Percentiles rank a stretch among this genome's conserved stretches.
Conservation (phyloP, 2,329 filamentous ascomycete species). For the Aspergillus glaucus region DNA sequence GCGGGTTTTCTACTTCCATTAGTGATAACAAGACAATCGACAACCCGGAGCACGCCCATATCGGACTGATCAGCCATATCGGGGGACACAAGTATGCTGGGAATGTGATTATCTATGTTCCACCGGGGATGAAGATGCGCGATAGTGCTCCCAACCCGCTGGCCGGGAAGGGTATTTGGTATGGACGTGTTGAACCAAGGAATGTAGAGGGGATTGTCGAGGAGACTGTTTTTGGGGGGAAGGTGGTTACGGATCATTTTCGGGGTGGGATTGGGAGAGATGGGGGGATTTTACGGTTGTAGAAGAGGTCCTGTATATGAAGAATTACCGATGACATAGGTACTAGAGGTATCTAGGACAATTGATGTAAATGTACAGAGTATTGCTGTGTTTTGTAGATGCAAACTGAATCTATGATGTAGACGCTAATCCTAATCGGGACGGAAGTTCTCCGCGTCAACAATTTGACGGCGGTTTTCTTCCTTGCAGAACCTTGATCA, state of each 20-base stretch:
- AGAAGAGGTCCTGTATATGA: neutral
- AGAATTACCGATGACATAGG: neutral
- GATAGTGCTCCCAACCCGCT: constrained; percentile 24
- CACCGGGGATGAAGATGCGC: constrained; percentile 25
- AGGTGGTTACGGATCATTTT: constrained; percentile 75
- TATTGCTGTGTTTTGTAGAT: no score
- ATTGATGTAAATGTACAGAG: neutral
- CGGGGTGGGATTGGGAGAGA: constrained; percentile 76
- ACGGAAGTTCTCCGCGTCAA: constrained; percentile 8
- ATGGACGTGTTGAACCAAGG: constrained; percentile 73
- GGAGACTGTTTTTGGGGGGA: constrained; percentile 81
- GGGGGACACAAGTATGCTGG: constrained; percentile 94
- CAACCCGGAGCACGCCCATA: constrained; percentile 28
- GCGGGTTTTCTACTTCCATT: constrained; percentile 22
- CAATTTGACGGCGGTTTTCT: constrained; percentile 1
- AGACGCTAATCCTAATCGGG: constrained; percentile 17
- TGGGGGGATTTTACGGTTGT: constrained; percentile 62
- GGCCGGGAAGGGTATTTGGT: constrained; percentile 61
- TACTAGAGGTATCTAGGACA: neutral
- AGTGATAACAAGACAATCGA: constrained; percentile 20
- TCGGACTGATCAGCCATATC: constrained; percentile 65
- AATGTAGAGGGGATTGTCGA: constrained; percentile 85
- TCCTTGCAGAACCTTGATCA: neutral
- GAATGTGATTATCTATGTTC: constrained; percentile 80
- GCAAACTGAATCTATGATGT: neutral